Base-by-base conservation (phyloP, 805 yeast genomes). In the Candida railenensis region DNA sequence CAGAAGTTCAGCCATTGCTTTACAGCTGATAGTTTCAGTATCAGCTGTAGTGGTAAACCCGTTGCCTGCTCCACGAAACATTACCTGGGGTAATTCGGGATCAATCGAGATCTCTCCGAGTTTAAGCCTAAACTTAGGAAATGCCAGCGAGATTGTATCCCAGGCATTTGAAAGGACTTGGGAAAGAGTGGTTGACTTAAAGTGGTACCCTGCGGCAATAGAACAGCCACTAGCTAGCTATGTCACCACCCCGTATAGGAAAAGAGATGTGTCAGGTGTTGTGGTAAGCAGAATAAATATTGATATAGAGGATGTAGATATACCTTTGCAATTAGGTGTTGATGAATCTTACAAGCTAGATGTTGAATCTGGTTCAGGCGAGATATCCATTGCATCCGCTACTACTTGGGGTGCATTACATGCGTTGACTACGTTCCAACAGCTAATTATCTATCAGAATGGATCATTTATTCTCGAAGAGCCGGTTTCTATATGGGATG, bases 391-490 rank as follows among this genome's bases (percentile, higher is more conserved):
- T 32, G 44, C 38, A 1, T 65, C 76, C 4, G 53, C 38, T 16
- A 71, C 75, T 2, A 51, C 59, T 4, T 72, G 74, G 75, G 78
- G 77, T 12, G 75, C 69, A 1, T 54, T 73, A 39, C 66, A 70
- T 49, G 75, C 69, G 0, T 61, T 73, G 34, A 56, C 64, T 7
- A 72, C 78, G 2, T 53, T 72, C 30, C 70, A 71, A 45, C 77
- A 73, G 51, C 42, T 73, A 25, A 52, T 72, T n/a, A 48, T 67
- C n/a, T 60, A 58, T 38, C 58, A 62, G 33, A 53, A 57, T 12
- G 42, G 37, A 1, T 20, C 28, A 9, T 64, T 57, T 42, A 45
- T 49, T 33, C 56, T 73, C 34, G 77, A 71, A 53, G 58, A 52
- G 33, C 51, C 66, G 1, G 71, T 71, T 5, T 42, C 50, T 2